These are phyloP conservation scores for Moniliella sp. DNA, from an alignment of 1,284 basidiomycete genomes.

Conservation along the genomic window DNA sequence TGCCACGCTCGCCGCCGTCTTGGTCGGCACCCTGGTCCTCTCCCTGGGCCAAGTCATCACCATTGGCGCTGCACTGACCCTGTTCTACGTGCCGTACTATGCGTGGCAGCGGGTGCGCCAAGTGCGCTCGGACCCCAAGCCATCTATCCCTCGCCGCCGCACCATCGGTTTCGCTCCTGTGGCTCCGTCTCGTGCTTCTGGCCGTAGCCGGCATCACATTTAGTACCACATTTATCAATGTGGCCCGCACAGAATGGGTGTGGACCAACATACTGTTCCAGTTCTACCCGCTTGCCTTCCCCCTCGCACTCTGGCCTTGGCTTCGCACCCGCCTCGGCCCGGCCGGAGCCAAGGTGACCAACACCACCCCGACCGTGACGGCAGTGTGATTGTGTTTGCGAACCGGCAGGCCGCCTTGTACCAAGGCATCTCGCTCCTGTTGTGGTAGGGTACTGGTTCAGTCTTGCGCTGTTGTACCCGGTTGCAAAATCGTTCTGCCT, in stretches of 20 bases:
- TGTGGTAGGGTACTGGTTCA: no score
- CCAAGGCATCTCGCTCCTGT: no score
- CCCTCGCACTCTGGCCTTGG: background rate
- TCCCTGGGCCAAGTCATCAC: constrained; percentile 1
- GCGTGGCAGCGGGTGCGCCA: background rate
- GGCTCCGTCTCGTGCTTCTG: background rate
- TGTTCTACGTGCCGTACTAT: background rate
- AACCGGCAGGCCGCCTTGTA: no score
- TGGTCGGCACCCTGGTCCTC: constrained; percentile 1
- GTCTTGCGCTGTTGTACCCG: no score
- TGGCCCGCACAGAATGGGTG: background rate
- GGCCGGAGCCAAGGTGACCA: no score
- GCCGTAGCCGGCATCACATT: constrained; percentile 1
- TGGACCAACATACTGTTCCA: constrained; percentile 2
- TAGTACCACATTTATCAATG: background rate
- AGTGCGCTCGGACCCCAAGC: background rate
- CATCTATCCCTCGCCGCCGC: background rate
- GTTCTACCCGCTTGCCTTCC: constrained; percentile 1
- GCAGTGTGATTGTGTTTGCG: no score
- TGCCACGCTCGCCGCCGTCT: no score
- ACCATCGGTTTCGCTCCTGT: background rate
- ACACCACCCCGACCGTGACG: no score
- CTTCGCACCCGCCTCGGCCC: no score
- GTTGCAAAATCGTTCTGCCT: no score
- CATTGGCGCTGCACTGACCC: background rate